Evolutionary conservation across 257 asterid genomes (phyloP), one percentile per base, ranked within the genome.

Genomic region (Phtheirospermum japonicum): DNA sequence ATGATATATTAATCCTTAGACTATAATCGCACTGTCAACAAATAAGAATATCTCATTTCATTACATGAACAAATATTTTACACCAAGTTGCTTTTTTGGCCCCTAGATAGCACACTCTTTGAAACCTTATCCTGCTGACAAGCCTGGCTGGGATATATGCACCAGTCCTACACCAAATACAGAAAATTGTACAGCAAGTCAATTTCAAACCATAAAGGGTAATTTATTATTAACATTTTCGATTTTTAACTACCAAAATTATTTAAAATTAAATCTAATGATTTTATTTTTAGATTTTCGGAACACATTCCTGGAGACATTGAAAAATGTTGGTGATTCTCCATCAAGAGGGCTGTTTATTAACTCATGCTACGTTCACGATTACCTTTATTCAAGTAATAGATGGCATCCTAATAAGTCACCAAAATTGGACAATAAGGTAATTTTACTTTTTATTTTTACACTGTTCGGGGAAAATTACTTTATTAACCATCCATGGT

Each of bases 301-400:
- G 7, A 9, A 4, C 3, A 17, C 46, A 2, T 40, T 65, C 19
- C 42, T 65, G 19, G 39, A 54, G 4, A 42, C 55, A 26, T n/a
- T 65, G 31, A 53, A 39, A 7, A 9, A 4, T 1, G 1, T 39
- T 23, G 32, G 63, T 28, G 43, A 54, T 9, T 10, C 12, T 20
- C 56, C 63, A 65, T 61, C 67, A 6, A 63, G 43, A 20, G 78
- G 78, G 19, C 3, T 67, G 67, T 68, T 46, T 40, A 42, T 73
- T 16, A 51, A 63, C 31, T 57, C 74, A 48, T 73, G 78, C 55
- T 73, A 26, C 30, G 18, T 39, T 45, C 77, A 73, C 26, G 70
- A 37, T 37, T 10, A 14, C 13, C 17, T 59, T 11, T 46, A 5
- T 9, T 46, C 26, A 30, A 14, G 0, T 10, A 0, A 7, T 33